Percentiles rank a stretch among this genome's conserved stretches.
These are phyloP conservation scores for Ambrosiella beaveri DNA, from an alignment of 2,329 filamentous ascomycete genomes.

Conservation along the genomic window DNA sequence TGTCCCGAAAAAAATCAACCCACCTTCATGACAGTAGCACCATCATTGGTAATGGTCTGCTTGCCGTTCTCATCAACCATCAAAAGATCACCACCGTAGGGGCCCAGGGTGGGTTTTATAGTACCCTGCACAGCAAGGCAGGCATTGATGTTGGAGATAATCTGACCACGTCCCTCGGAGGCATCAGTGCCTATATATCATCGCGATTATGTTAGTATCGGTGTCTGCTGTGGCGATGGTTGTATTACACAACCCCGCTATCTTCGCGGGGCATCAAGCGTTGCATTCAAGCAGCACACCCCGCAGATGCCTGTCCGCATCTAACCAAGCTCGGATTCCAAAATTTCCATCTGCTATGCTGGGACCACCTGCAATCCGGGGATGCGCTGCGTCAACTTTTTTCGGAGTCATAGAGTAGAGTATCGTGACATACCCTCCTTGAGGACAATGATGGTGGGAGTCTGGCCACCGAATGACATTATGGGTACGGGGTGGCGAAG, in stretches of 20 bases:
- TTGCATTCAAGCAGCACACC: slow-evolving; percentile 14
- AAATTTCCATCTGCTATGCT: slow-evolving; percentile 1
- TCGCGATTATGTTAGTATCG: slow-evolving; percentile 2
- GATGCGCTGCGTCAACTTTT: background rate
- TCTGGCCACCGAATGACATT: slow-evolving; percentile 96
- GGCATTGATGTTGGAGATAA: slow-evolving; percentile 96
- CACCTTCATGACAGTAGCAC: slow-evolving; percentile 98
- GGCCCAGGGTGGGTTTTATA: slow-evolving; percentile 87
- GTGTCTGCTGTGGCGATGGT: background rate
- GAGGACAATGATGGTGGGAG: slow-evolving; percentile 93
- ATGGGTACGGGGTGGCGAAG: slow-evolving; percentile 17
- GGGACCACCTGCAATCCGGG: no score
- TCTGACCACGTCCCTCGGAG: slow-evolving; percentile 91
- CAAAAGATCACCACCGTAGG: slow-evolving; percentile 90
- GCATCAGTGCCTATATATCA: slow-evolving; percentile 65
- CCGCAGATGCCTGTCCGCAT: background rate
- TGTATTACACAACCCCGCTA: background rate
- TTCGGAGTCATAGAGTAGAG: slow-evolving; percentile 18
- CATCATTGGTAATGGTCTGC: slow-evolving; percentile 98
- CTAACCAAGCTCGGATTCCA: slow-evolving; percentile 13
- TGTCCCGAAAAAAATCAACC: slow-evolving; percentile 13
- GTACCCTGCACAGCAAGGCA: slow-evolving; percentile 90
- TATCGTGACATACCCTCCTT: slow-evolving; percentile 63
- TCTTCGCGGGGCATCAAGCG: background rate
- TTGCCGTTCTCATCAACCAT: slow-evolving; percentile 89